These are phyloP conservation scores for Nicotiana otophora DNA, from an alignment of 257 asterid genomes.

Conservation along the genomic window DNA sequence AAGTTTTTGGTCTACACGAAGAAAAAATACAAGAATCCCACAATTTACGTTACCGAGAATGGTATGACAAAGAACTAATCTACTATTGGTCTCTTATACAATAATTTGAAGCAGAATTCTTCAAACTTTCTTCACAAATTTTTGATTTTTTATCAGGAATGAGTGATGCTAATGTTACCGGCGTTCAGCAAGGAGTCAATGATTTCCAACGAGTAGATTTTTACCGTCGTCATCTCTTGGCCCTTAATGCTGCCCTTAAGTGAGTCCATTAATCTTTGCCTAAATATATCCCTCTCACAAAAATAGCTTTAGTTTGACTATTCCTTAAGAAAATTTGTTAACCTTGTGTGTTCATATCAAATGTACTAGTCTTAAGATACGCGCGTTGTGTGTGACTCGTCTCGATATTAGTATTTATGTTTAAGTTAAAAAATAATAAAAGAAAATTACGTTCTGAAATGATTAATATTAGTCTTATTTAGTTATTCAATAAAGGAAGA, in stretches of 20 bases:
- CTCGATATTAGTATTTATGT: no score
- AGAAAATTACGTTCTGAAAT: no score
- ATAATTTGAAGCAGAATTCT: no score
- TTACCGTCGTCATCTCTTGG: conserved; percentile 34
- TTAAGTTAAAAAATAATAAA: no score
- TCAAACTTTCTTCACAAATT: no score
- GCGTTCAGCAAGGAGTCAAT: conserved; percentile 5
- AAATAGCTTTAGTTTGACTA: neutral
- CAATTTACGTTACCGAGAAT: conserved; percentile 20
- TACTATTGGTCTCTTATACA: neutral
- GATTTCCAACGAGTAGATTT: conserved; percentile 17
- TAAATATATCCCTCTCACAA: neutral
- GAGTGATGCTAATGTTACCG: conserved; percentile 4
- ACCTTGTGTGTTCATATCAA: no score
- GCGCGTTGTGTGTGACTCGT: no score
- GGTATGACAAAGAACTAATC: neutral
- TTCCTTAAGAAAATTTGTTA: no score
- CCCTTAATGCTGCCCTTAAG: conserved; percentile 36
- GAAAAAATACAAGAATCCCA: conserved; percentile 20
- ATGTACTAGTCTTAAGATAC: no score
- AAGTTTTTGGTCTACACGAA: conserved; percentile 20
- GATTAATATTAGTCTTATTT: no score
- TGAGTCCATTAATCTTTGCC: conserved; percentile 11
- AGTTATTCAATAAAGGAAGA: no score
- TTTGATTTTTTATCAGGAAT: conserved; percentile 5